phyloP scores from a whole-genome alignment of 1,284 basidiomycete species.

The Malassezia brasiliensis region DNA sequence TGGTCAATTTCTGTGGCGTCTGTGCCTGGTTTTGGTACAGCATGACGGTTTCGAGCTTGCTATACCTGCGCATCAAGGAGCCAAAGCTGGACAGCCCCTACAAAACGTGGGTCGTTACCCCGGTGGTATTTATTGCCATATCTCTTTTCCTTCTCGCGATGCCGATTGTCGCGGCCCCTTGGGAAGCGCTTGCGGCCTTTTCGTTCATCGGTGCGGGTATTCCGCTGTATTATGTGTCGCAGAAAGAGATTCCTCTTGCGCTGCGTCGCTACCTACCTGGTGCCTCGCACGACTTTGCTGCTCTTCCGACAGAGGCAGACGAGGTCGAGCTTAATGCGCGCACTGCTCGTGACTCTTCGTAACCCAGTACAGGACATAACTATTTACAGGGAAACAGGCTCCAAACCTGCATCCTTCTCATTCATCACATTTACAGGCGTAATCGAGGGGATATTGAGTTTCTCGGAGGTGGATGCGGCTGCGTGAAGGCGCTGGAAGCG shows the following conservation, averaged over 20 bases:
- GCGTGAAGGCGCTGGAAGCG: constrained; percentile 51
- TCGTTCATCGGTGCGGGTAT: constrained; percentile 33
- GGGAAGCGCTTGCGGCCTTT: constrained; percentile 53
- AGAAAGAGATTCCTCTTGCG: constrained; percentile 5
- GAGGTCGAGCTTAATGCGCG: not conserved
- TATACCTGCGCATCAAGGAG: constrained; percentile 81
- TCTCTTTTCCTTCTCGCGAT: constrained; percentile 86
- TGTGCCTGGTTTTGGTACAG: constrained; percentile 43
- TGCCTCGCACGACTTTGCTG: not conserved
- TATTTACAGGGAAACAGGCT: not conserved
- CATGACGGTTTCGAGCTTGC: constrained; percentile 60
- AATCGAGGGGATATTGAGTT: not conserved
- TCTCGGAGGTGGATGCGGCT: not conserved
- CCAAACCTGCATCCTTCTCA: no score
- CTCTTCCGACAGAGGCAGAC: not conserved
- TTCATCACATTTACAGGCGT: no score
- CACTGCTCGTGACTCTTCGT: not conserved
- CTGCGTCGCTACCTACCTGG: not conserved
- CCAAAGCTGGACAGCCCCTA: constrained; percentile 66
- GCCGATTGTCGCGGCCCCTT: constrained; percentile 85
- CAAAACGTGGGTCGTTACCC: constrained; percentile 73
- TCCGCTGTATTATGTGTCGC: constrained; percentile 38
- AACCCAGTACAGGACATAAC: not conserved
- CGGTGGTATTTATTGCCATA: constrained; percentile 78
- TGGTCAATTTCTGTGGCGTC: constrained; percentile 53